Conservation (phyloP, 306 rosid genomes). For the Fagus crenata region DNA sequence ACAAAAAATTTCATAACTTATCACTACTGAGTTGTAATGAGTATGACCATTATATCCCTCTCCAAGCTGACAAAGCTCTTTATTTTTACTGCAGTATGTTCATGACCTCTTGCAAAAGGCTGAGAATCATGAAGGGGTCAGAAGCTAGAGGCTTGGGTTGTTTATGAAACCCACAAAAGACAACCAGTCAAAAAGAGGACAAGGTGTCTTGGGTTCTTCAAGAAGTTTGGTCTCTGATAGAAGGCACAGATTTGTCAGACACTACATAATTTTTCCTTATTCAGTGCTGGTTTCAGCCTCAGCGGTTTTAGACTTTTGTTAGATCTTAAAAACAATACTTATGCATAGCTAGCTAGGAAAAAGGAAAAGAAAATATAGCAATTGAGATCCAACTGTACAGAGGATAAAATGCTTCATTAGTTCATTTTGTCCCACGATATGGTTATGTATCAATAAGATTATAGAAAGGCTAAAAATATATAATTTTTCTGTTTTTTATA, state of each 20-base stretch:
- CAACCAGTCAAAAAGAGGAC: neutral
- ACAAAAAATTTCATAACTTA: too few species aligned
- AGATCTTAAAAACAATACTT: neutral
- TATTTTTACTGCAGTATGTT: slow-evolving; percentile 57
- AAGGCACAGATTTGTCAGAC: neutral
- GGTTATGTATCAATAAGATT: neutral
- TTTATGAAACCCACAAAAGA: slow-evolving; percentile 26
- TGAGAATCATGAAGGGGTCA: slow-evolving; percentile 62
- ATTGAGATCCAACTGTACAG: slow-evolving; percentile 36
- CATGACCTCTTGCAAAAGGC: slow-evolving; percentile 59
- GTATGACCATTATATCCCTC: neutral
- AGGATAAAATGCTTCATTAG: neutral
- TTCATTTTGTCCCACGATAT: neutral
- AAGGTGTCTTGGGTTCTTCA: slow-evolving; percentile 21
- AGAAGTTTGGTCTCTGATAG: neutral
- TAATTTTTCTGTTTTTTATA: neutral
- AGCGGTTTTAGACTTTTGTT: neutral
- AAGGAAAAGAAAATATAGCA: neutral
- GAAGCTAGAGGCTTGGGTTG: slow-evolving; percentile 65
- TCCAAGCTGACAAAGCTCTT: slow-evolving; percentile 14
- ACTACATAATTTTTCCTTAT: neutral
- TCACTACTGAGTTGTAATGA: too few species aligned
- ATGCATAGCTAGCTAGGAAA: neutral
- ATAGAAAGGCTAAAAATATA: neutral
- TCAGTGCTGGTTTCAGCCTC: neutral